Evolutionary conservation across 495 filamentous ascomycete species (phyloP).

Genomic region (Hamigera avellanea): DNA sequence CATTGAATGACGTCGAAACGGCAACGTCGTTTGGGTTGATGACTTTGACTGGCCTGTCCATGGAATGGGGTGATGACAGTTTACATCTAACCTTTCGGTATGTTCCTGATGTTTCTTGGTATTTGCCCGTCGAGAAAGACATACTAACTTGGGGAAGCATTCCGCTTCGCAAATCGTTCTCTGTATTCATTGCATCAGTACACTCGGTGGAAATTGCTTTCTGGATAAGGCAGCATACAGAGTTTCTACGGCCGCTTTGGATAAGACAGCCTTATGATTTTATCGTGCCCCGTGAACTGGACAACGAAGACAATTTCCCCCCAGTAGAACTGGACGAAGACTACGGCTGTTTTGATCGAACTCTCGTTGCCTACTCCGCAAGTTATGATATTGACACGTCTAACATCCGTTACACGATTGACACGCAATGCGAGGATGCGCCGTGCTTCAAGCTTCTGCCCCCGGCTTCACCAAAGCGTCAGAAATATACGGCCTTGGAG

Average conservation of each 20-base stretch:
- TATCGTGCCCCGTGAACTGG: constrained; percentile 47
- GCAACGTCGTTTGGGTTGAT: constrained; percentile 59
- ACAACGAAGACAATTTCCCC: constrained; percentile 50
- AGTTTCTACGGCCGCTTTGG: constrained; percentile 77
- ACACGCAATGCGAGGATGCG: constrained; percentile 63
- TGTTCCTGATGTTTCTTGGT: constrained; percentile 11
- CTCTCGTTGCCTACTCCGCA: constrained; percentile 74
- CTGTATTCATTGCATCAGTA: constrained; percentile 67
- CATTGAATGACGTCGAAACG: constrained; percentile 34
- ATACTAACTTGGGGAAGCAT: too few species aligned
- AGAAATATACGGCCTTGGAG: constrained; percentile 60
- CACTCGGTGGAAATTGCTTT: constrained; percentile 67
- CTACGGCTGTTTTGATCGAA: constrained; percentile 68
- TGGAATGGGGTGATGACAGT: constrained; percentile 67
- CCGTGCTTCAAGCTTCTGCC: constrained; percentile 76
- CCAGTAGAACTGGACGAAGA: constrained; percentile 57
- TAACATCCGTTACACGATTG: constrained; percentile 65
- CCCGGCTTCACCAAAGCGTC: constrained; percentile 40
- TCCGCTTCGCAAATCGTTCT: constrained; percentile 51
- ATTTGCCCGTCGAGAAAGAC: too few species aligned
- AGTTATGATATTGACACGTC: constrained; percentile 64
- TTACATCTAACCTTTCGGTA: constrained; percentile 79
- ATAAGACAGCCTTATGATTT: constrained; percentile 57
- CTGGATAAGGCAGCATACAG: constrained; percentile 58
- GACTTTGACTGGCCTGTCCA: constrained; percentile 54